Conservation (phyloP, 1,284 basidiomycete species). For the Xerocomus amazonicus region DNA sequence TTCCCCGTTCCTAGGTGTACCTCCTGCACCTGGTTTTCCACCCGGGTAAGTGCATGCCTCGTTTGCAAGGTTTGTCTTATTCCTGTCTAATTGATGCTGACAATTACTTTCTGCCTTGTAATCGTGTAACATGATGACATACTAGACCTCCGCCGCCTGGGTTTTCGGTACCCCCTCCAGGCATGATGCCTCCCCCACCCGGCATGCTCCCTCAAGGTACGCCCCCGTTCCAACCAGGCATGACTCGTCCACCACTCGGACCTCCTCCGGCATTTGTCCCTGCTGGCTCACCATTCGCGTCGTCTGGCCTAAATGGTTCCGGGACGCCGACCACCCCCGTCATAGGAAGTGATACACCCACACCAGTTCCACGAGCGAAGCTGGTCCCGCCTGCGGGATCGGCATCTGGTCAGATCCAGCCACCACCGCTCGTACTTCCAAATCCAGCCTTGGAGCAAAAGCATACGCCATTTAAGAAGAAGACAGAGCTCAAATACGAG, state of each 20-base stretch:
- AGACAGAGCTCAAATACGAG: slow-evolving; percentile 68
- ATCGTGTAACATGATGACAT: slow-evolving; percentile 14
- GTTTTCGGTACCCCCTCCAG: slow-evolving; percentile 37
- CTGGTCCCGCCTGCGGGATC: slow-evolving; percentile 18
- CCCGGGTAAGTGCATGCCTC: slow-evolving; percentile 42
- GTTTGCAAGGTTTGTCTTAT: slow-evolving; percentile 25
- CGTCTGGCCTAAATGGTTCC: slow-evolving; percentile 17
- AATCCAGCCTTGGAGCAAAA: slow-evolving; percentile 57
- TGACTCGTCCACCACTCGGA: slow-evolving; percentile 35
- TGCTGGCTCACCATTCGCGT: slow-evolving; percentile 26
- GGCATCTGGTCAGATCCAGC: slow-evolving; percentile 22
- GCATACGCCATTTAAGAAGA: slow-evolving; percentile 73
- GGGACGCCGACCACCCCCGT: slow-evolving; percentile 12
- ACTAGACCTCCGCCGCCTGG: slow-evolving; percentile 46
- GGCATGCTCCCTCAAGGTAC: slow-evolving; percentile 37
- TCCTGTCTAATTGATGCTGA: slow-evolving; percentile 15
- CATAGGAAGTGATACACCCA: slow-evolving; percentile 23
- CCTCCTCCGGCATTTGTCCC: slow-evolving; percentile 38
- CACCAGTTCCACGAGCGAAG: slow-evolving; percentile 18
- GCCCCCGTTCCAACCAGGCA: slow-evolving; percentile 40
- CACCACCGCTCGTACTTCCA: slow-evolving; percentile 48
- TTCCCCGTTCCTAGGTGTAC: slow-evolving; percentile 40
- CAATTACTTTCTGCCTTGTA: slow-evolving; percentile 9
- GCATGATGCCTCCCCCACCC: slow-evolving; percentile 34
- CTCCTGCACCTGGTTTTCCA: slow-evolving; percentile 42